Evolutionary conservation across 2,329 filamentous ascomycete genomes (phyloP).

Genomic region (Aspergillus udagawae): DNA sequence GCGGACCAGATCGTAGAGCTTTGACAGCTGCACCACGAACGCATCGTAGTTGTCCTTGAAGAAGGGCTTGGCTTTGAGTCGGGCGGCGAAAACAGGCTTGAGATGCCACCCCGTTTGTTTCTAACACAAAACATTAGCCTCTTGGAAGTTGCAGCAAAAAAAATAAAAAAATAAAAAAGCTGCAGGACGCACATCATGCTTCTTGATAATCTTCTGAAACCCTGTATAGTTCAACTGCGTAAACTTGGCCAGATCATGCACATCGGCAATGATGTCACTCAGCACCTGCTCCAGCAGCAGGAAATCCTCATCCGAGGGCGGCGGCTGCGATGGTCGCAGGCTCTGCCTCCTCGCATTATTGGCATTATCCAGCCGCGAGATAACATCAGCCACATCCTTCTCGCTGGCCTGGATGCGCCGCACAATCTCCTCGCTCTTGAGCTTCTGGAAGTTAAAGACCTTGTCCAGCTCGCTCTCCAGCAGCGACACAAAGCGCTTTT

Average conservation of each 20-base stretch:
- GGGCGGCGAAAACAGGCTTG: conserved; percentile 90
- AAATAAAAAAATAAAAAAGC: neutral
- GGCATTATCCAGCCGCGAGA: conserved; percentile 64
- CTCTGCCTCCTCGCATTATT: conserved; percentile 36
- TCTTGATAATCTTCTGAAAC: conserved; percentile 99
- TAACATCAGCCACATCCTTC: conserved; percentile 83
- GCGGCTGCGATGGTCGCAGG: conserved; percentile 16
- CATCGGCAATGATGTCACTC: conserved; percentile 96
- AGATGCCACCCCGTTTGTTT: conserved; percentile 94
- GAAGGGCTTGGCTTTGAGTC: conserved; percentile 93
- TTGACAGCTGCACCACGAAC: conserved; percentile 90
- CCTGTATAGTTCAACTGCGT: conserved; percentile 98
- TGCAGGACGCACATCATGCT: conserved; percentile 73
- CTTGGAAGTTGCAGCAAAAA: conserved; percentile 2
- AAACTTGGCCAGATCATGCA: conserved; percentile 96
- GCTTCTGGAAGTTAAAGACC: conserved; percentile 94
- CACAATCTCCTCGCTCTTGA: conserved; percentile 94
- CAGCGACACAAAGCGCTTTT: conserved; percentile 78
- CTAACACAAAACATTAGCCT: conserved; percentile 40
- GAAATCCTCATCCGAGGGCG: conserved; percentile 84
- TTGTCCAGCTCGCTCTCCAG: conserved; percentile 94
- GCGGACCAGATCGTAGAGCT: conserved; percentile 88
- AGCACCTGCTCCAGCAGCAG: conserved; percentile 89
- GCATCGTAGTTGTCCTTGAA: conserved; percentile 99
- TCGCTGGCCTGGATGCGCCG: conserved; percentile 84